Base-by-base conservation (phyloP, 148 eudicot species). In the Fagopyrum esculentum region DNA sequence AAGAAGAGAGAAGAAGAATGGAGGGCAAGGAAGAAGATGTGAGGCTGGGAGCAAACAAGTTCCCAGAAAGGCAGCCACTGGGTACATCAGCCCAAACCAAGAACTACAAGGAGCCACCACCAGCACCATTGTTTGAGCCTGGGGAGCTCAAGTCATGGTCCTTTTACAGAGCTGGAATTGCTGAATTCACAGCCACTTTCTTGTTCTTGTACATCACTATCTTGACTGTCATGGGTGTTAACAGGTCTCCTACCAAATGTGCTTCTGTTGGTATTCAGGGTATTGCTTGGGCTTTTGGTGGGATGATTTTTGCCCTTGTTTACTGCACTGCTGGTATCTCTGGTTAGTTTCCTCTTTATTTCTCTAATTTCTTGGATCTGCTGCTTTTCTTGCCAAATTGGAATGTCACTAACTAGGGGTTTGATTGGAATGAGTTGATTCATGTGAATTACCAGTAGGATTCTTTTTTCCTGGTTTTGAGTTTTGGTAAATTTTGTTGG, bases 251-350 rank as follows among this genome's bases (percentile, higher is more conserved):
- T 1, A 7, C 29, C 66, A 79, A 71, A 63, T 84, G 84, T 74
- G 44, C 75, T 30, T 74, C 80, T 74, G 84, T 84, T 45, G 84
- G 84, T 56, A 79, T 79, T 81, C 84, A 84, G 52, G 86, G 84
- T 0, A 81, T 84, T 77, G 86, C 86, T 84, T 84, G 86, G 86
- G 82, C 84, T 77, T 84, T 84, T 81, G 86, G 86, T n/a, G 86
- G 84, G 22, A 84, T 79, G 82, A 84, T 84, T 75, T 84, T 84
- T 81, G 86, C 81, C 64, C 86, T 84, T 74, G 84, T 84, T 15
- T 84, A 84, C 43, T 84, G 86, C 78, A 84, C 86, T 56, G 84
- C 84, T 74, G 86, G 86, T 9, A 79, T 81, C 55, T 79, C 80
- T 71, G 80, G 80, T 77, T 60, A 3, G 19, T 52, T 15, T 15